These are phyloP conservation scores for Platanthera guangdongensis DNA, from an alignment of 106 monocot species.

Conservation along the genomic window DNA sequence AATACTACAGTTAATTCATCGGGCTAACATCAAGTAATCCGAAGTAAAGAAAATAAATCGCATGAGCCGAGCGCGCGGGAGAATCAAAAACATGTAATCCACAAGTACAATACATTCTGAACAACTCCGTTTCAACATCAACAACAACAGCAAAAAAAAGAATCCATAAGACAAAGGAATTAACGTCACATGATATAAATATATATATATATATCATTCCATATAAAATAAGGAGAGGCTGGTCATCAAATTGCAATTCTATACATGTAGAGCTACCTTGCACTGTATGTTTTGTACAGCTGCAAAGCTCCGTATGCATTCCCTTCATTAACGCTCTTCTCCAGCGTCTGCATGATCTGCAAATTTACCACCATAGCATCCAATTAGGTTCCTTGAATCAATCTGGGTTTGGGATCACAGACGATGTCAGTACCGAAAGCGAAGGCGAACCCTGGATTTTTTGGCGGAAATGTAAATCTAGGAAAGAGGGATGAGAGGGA, in stretches of 20 bases:
- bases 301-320: slow-evolving; percentile 22
- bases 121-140: neutral
- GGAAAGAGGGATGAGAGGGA: neutral
- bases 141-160: no score
- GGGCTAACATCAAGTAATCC: neutral
- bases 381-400: neutral
- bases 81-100: neutral
- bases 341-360: slow-evolving; percentile 21
- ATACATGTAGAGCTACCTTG: slow-evolving; percentile 11
- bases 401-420: no score
- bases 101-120: neutral
- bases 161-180: no score
- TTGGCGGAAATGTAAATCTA: neutral
- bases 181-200: neutral
- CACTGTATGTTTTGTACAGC: slow-evolving; percentile 28
- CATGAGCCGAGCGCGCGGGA: neutral
- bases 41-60: neutral
- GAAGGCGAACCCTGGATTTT: neutral
- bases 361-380: slow-evolving; percentile 1
- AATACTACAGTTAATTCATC: neutral
- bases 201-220: neutral
- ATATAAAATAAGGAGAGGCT: neutral
- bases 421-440: neutral
- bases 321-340: slow-evolving; percentile 21
- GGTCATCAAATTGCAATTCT: neutral